Percentiles rank a stretch among this genome's conserved stretches.
Conservation (phyloP, 176 grass and related monocot genomes). For the Thinopyrum elongatum region DNA sequence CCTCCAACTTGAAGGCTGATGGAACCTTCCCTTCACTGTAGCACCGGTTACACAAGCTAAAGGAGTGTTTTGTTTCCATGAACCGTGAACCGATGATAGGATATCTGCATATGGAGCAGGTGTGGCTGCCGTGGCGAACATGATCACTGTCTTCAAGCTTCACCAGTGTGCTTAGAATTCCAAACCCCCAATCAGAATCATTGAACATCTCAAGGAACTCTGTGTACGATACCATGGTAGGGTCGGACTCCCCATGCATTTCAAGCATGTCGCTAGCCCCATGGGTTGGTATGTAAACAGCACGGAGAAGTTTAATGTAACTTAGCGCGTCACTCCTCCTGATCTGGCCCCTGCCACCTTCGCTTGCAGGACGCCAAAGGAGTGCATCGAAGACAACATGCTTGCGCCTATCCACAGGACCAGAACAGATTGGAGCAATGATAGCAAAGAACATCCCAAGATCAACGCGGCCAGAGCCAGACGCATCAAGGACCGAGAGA, state of each 20-base stretch:
- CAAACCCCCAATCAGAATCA: constrained; percentile 95
- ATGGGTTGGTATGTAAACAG: constrained; percentile 83
- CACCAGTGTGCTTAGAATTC: constrained; percentile 70
- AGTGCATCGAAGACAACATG: constrained; percentile 82
- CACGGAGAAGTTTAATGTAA: constrained; percentile 79
- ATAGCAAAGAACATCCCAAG: constrained; percentile 96
- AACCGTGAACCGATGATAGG: constrained; percentile 94
- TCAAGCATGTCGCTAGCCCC: constrained; percentile 84
- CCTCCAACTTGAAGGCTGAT: constrained; percentile 74
- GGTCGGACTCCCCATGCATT: constrained; percentile 93
- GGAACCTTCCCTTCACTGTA: constrained; percentile 99
- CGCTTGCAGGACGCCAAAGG: constrained; percentile 78
- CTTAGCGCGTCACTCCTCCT: constrained; percentile 73
- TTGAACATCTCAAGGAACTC: constrained; percentile 99
- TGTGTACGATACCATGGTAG: constrained; percentile 81
- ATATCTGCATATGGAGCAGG: constrained; percentile 81
- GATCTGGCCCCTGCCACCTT: constrained; percentile 62
- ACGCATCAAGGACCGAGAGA: constrained; percentile 77
- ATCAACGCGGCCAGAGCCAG: constrained; percentile 84
- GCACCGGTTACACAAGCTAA: constrained; percentile 88
- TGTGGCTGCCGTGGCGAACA: constrained; percentile 77
- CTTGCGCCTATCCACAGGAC: constrained; percentile 67
- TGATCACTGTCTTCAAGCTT: constrained; percentile 95
- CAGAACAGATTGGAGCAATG: constrained; percentile 80
- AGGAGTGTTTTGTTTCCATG: constrained; percentile 79